phyloP scores from a whole-genome alignment of 352 stramenopile species.

The Globisporangium alternatum region DNA sequence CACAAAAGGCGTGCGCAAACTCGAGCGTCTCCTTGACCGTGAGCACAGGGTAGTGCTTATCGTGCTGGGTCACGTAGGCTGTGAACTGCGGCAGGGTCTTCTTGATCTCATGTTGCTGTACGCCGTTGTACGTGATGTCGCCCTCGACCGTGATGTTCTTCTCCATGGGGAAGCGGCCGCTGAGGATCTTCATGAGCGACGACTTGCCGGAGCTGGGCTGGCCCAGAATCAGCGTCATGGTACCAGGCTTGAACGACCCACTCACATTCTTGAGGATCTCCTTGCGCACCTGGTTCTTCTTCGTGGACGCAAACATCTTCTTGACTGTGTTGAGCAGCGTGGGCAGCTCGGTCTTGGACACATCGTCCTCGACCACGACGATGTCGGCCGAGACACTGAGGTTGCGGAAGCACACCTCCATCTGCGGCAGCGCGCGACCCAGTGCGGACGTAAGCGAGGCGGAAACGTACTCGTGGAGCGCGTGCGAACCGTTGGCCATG shows the following conservation, averaged over 20 bases:
- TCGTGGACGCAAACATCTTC: not conserved
- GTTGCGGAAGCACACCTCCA: conserved; percentile 25
- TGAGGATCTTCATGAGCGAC: not conserved
- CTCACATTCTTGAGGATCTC: not conserved
- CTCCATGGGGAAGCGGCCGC: not conserved
- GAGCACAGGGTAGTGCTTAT: conserved; percentile 86
- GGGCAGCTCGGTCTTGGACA: not conserved
- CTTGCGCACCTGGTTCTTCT: not conserved
- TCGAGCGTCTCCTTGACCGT: conserved; percentile 55
- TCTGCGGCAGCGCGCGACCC: conserved; percentile 18
- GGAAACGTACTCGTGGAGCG: not conserved
- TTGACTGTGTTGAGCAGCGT: not conserved
- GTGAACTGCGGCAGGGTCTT: conserved; percentile 18
- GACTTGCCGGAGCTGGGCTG: not conserved
- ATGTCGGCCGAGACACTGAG: conserved; percentile 17
- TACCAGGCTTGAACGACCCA: not conserved
- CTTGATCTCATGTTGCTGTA: not conserved
- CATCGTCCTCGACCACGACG: not conserved
- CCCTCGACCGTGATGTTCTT: not conserved
- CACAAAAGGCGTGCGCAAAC: conserved; percentile 38
- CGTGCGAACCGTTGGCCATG: not conserved
- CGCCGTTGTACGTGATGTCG: not conserved
- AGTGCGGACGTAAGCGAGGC: not conserved
- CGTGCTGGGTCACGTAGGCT: conserved; percentile 31
- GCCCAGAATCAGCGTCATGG: not conserved